Percentiles rank a stretch among this genome's conserved stretches.
Conservation (phyloP, 1,284 basidiomycete genomes). For the Trametes sp. region DNA sequence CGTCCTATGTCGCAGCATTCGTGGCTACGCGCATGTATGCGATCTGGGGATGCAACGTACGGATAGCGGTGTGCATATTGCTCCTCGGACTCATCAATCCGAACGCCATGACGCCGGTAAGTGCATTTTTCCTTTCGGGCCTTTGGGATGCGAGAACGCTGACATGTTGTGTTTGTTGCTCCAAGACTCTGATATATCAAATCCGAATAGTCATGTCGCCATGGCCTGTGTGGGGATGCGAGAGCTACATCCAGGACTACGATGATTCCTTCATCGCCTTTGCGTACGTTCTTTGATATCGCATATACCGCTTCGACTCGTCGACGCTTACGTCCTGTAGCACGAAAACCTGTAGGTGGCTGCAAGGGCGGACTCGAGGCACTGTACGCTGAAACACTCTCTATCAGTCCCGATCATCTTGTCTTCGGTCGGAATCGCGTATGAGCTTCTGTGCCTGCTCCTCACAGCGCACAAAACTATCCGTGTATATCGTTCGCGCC, state of each 20-base stretch:
- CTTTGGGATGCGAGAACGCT: too few species aligned
- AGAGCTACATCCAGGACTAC: constrained; percentile 4
- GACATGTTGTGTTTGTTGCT: too few species aligned
- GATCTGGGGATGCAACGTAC: background rate
- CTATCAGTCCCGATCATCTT: background rate
- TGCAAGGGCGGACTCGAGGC: too few species aligned
- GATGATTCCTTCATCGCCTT: background rate
- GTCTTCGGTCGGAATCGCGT: constrained; percentile 2
- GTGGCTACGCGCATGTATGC: constrained; percentile 9
- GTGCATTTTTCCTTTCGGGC: background rate
- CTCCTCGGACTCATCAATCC: constrained; percentile 2
- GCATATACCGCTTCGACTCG: background rate
- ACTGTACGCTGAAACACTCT: background rate
- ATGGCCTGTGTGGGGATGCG: constrained; percentile 9
- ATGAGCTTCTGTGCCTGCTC: background rate
- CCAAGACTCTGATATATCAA: background rate
- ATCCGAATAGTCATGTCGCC: background rate
- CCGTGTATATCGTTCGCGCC: background rate
- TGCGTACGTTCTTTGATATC: background rate
- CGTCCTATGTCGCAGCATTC: background rate
- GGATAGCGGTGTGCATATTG: background rate
- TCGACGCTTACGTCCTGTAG: background rate
- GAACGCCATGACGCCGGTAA: constrained; percentile 4
- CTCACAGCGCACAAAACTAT: constrained; percentile 1
- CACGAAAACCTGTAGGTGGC: background rate